Evolutionary conservation across 208 protist species (phyloP).

Genomic region (Trypanosoma mega): DNA sequence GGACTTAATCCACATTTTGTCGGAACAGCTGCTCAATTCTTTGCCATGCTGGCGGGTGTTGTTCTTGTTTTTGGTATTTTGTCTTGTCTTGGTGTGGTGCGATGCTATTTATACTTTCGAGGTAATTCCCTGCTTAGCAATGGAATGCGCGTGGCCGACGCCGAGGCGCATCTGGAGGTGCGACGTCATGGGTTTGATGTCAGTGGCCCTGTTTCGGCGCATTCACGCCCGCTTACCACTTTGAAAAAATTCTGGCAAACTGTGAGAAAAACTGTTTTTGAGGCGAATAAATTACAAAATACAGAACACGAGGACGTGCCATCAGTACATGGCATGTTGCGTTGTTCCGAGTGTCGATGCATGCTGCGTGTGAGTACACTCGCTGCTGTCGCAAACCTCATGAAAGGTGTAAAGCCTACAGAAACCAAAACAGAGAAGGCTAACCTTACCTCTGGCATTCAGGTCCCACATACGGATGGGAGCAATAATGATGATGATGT

Average conservation of each 20-base stretch:
- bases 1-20: constrained; percentile 30
- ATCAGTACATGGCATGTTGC: constrained; percentile 5
- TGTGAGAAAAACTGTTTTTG: constrained; percentile 7
- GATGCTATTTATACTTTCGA: constrained; percentile 18
- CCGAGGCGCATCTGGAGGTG: constrained; percentile 32
- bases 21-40: constrained; percentile 21
- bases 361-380: constrained; percentile 6
- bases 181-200: constrained; percentile 47
- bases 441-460: not conserved
- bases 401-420: constrained; percentile 7
- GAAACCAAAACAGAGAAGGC: not conserved
- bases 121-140: constrained; percentile 2
- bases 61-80: constrained; percentile 31
- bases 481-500: constrained; percentile 22
- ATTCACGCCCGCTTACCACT: not conserved
- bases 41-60: constrained; percentile 27
- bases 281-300: constrained; percentile 6
- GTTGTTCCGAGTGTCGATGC: constrained; percentile 8
- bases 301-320: not conserved
- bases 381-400: constrained; percentile 8
- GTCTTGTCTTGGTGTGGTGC: constrained; percentile 21
- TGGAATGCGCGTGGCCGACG: constrained; percentile 22
- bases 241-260: constrained; percentile 1
- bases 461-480: not conserved
- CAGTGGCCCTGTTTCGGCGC: constrained; percentile 9